phyloP scores from a whole-genome alignment of 2,329 filamentous ascomycete species.

The Fusarium sp. region DNA sequence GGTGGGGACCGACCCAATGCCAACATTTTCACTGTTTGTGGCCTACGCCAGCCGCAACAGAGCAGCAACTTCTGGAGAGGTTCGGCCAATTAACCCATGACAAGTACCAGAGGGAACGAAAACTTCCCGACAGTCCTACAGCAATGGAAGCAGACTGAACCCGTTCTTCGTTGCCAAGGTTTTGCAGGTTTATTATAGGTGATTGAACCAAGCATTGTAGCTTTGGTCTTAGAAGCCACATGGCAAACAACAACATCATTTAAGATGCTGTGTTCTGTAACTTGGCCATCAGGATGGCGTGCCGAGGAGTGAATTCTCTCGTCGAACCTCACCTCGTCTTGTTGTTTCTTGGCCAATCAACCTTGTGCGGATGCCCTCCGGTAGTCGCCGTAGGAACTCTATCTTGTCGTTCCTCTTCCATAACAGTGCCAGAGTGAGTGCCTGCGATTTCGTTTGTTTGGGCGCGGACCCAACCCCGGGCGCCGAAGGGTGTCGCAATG shows the following conservation, averaged over 20 bases:
- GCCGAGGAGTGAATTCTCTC: conserved; percentile 1
- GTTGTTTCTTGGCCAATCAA: conserved; percentile 10
- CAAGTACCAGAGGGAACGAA: background rate
- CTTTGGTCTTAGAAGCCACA: background rate
- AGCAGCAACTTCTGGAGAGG: background rate
- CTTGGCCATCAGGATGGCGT: conserved; percentile 14
- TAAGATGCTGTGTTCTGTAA: background rate
- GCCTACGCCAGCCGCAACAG: conserved; percentile 14
- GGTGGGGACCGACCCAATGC: conserved; percentile 14
- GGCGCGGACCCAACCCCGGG: conserved; percentile 26
- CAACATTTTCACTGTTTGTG: conserved; percentile 9
- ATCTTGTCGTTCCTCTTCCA: conserved; percentile 18
- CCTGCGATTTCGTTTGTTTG: conserved; percentile 14
- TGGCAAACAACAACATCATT: background rate
- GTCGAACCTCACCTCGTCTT: background rate
- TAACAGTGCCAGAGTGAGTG: background rate
- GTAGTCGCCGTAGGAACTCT: conserved; percentile 21
- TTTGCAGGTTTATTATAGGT: background rate
- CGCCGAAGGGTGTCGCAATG: conserved; percentile 23
- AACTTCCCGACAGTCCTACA: background rate
- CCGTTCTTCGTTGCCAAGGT: background rate
- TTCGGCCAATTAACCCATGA: conserved; percentile 1
- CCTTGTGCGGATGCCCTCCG: conserved; percentile 23
- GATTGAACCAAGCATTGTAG: background rate
- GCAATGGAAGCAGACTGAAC: background rate